Conservation (phyloP, 441 rosid genomes). For the Arabidopsis hybrid region DNA sequence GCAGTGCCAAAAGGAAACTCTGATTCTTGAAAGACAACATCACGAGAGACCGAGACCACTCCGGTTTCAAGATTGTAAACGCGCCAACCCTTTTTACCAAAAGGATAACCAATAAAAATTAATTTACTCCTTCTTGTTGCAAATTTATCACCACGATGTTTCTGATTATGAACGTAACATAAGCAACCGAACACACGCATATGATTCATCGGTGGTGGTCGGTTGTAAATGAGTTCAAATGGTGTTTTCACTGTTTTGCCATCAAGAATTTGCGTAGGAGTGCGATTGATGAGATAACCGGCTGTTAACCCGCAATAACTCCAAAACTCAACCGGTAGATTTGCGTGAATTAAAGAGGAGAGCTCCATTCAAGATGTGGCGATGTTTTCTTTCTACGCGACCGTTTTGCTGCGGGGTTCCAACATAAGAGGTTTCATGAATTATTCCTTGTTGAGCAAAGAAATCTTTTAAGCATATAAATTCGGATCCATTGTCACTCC, state of each 20-base stretch:
- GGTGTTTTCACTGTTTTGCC: too few species aligned
- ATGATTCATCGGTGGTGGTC: too few species aligned
- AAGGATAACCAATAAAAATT: background rate
- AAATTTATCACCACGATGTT: too few species aligned
- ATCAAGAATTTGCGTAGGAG: background rate
- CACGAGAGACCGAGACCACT: background rate
- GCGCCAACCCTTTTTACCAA: background rate
- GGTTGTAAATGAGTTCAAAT: too few species aligned
- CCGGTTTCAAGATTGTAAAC: background rate
- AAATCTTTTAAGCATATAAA: too few species aligned
- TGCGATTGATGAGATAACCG: background rate
- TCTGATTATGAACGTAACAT: too few species aligned
- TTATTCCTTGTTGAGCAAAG: too few species aligned
- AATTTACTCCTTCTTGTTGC: too few species aligned
- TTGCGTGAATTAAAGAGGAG: background rate
- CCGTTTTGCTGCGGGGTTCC: background rate
- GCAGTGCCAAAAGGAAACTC: too few species aligned
- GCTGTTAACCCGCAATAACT: background rate
- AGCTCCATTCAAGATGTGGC: background rate
- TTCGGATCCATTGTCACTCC: too few species aligned
- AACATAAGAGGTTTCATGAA: background rate
- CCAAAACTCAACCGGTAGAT: background rate
- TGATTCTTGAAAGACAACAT: background rate
- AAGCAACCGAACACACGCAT: too few species aligned
- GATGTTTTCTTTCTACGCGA: background rate